These are phyloP conservation scores for Geoglossum glabrum DNA, from an alignment of 495 filamentous ascomycete genomes.

Conservation along the genomic window DNA sequence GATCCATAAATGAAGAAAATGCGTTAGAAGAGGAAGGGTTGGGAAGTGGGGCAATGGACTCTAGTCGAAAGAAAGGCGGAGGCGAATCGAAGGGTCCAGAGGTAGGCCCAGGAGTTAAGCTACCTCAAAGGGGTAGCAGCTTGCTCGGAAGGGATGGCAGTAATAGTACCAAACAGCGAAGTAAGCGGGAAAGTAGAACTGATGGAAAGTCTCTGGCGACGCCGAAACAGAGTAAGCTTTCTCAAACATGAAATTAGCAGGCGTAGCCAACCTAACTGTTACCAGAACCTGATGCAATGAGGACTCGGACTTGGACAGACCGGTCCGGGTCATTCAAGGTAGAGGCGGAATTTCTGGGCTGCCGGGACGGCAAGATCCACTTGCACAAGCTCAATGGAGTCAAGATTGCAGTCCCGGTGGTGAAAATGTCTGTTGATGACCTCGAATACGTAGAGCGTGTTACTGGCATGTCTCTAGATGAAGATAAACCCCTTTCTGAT, in stretches of 20 bases:
- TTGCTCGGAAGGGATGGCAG: conserved; percentile 32
- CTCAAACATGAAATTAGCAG: conserved; percentile 9
- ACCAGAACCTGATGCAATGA: conserved; percentile 62
- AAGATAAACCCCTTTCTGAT: conserved; percentile 85
- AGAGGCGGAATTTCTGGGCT: conserved; percentile 87
- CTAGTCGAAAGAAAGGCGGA: conserved; percentile 30
- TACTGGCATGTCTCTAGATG: conserved; percentile 78
- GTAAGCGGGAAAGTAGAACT: conserved; percentile 40
- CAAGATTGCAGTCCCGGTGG: conserved; percentile 87
- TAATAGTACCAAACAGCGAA: conserved; percentile 47
- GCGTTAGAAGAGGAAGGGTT: conserved; percentile 62
- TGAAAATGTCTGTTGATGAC: conserved; percentile 90
- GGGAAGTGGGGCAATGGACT: conserved; percentile 51
- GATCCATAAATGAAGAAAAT: conserved; percentile 65
- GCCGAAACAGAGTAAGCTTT: conserved; percentile 53
- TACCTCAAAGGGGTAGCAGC: conserved; percentile 50
- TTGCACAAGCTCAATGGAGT: conserved; percentile 95
- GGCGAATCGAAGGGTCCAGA: conserved; percentile 37
- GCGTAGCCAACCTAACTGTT: background rate
- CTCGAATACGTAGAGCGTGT: conserved; percentile 79
- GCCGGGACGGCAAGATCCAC: conserved; percentile 91
- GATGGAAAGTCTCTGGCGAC: conserved; percentile 16
- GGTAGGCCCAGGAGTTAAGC: conserved; percentile 55
- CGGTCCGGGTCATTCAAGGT: conserved; percentile 89
- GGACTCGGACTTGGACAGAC: conserved; percentile 85